Evolutionary conservation across 129 eudicot species (phyloP).

Genomic region (Helianthus tuberosus): DNA sequence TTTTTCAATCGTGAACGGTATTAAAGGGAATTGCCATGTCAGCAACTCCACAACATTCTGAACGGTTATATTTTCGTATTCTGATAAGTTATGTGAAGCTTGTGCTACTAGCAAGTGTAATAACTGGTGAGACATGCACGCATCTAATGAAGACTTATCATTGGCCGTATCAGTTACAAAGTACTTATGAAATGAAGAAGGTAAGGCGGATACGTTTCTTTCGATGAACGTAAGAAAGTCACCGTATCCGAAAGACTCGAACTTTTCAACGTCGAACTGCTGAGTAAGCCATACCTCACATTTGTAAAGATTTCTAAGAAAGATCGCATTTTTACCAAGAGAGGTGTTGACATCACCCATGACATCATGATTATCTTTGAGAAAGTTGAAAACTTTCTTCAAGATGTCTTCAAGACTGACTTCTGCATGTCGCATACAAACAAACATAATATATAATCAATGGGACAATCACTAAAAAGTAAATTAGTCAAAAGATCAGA

Average conservation of each 20-base stretch:
- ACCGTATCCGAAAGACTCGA: conserved; percentile 79
- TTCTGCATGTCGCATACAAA: conserved; percentile 42
- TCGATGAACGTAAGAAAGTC: conserved; percentile 63
- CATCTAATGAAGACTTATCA: conserved; percentile 59
- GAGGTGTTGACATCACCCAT: conserved; percentile 29
- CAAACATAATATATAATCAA: conserved; percentile 2
- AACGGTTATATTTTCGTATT: conserved; percentile 49
- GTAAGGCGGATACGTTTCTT: conserved; percentile 55
- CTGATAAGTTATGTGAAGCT: conserved; percentile 57
- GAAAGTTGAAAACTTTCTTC: conserved; percentile 52
- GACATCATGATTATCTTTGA: conserved; percentile 40
- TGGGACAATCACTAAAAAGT: conserved; percentile 6
- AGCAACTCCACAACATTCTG: conserved; percentile 58
- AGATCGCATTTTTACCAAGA: conserved; percentile 40
- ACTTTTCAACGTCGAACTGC: conserved; percentile 67
- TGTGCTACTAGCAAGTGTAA: conserved; percentile 64
- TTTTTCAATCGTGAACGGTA: conserved; percentile 49
- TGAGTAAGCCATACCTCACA: conserved; percentile 73
- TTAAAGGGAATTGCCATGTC: conserved; percentile 68
- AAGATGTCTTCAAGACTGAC: conserved; percentile 62
- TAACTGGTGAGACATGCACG: conserved; percentile 59
- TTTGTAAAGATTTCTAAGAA: conserved; percentile 51
- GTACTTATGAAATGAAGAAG: conserved; percentile 47
- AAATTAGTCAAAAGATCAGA: conserved; percentile 2
- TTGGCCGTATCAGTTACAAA: conserved; percentile 32